phyloP scores from a whole-genome alignment of 345 rosid species.

The Triadica sebifera region DNA sequence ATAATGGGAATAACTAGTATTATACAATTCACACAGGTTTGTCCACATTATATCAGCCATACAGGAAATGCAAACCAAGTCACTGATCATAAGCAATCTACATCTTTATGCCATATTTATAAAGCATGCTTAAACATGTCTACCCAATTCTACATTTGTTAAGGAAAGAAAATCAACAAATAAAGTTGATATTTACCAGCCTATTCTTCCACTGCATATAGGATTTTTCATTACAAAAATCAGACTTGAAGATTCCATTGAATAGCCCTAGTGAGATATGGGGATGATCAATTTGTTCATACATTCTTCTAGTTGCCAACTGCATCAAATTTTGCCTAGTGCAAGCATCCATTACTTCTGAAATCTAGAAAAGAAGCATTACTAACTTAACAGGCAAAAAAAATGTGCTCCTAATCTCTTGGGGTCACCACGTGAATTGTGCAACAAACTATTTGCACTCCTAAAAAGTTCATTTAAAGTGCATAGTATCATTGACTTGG shows the following conservation, averaged over 20 bases:
- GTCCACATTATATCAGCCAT: too few relatives aligned
- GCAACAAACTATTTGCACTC: background rate
- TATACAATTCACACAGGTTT: background rate
- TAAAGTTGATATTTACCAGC: slow-evolving; percentile 49
- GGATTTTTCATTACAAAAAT: slow-evolving; percentile 71
- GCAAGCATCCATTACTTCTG: slow-evolving; percentile 79
- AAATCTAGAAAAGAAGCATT: slow-evolving; percentile 53
- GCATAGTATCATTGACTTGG: slow-evolving; percentile 1
- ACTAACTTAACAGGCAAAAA: background rate
- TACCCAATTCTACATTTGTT: slow-evolving; percentile 1
- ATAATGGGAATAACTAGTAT: background rate
- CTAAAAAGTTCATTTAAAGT: background rate
- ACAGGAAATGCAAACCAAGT: background rate
- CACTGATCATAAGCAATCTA: background rate
- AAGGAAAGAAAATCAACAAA: background rate
- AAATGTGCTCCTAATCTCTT: background rate
- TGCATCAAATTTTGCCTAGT: slow-evolving; percentile 67
- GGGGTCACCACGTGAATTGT: background rate
- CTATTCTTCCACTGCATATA: slow-evolving; percentile 86
- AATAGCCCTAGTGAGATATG: slow-evolving; percentile 74
- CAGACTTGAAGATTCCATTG: slow-evolving; percentile 76
- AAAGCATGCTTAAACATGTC: slow-evolving; percentile 7
- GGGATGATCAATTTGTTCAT: slow-evolving; percentile 72
- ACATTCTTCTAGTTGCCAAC: slow-evolving; percentile 48
- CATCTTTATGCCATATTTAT: background rate